These are phyloP conservation scores for Pythium inflatum DNA, from an alignment of 352 stramenopile genomes.

Conservation along the genomic window DNA sequence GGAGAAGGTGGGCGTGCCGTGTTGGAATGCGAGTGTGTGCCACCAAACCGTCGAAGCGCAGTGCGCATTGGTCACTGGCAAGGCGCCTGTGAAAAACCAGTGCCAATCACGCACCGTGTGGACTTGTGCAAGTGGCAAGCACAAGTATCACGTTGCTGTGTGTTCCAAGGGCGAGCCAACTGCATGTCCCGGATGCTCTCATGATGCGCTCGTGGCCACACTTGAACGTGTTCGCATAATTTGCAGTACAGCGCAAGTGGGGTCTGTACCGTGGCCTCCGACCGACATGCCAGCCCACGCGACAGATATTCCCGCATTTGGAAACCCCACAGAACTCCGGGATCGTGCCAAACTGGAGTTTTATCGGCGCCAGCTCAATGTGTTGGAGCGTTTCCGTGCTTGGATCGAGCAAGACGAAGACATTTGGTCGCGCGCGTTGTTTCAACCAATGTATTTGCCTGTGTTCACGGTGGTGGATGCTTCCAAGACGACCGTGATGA, in stretches of 20 bases:
- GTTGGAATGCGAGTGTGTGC: constrained; percentile 63
- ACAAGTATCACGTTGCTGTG: constrained; percentile 46
- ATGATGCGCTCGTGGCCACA: constrained; percentile 30
- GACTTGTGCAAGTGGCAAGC: constrained; percentile 40
- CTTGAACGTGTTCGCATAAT: constrained; percentile 26
- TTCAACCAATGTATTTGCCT: constrained; percentile 41
- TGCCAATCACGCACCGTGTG: constrained; percentile 48
- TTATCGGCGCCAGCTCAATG: constrained; percentile 45
- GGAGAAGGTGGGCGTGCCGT: constrained; percentile 46
- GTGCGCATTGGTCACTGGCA: constrained; percentile 22
- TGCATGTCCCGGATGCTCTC: constrained; percentile 58
- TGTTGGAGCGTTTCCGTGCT: constrained; percentile 50
- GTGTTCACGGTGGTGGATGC: constrained; percentile 30
- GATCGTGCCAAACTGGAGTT: constrained; percentile 40
- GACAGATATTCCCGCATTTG: constrained; percentile 9
- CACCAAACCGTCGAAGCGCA: constrained; percentile 35
- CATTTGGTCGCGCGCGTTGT: constrained; percentile 50
- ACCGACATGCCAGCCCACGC: not conserved
- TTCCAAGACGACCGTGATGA: constrained; percentile 9
- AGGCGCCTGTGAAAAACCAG: constrained; percentile 27
- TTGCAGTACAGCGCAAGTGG: not conserved
- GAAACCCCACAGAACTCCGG: constrained; percentile 32
- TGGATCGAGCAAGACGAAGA: constrained; percentile 39
- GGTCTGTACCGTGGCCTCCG: constrained; percentile 26
- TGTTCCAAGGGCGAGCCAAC: constrained; percentile 57